phyloP scores from a whole-genome alignment of 2,329 filamentous ascomycete genomes.

The Arthrobotrys sinensis region DNA sequence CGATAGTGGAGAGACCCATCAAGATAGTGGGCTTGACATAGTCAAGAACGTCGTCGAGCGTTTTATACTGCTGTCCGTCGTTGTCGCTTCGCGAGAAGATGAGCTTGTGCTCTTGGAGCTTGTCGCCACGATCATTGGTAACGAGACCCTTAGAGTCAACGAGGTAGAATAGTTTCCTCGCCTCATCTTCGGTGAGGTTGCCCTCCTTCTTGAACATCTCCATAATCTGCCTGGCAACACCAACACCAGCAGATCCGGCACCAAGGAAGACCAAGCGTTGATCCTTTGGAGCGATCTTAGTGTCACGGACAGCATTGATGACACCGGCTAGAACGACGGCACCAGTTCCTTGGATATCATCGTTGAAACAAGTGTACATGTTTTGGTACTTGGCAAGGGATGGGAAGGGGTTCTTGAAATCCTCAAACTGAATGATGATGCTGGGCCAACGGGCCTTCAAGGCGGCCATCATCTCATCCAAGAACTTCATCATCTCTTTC shows the following conservation, averaged over 20 bases:
- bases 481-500: constrained; percentile 87
- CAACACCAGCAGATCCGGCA: constrained; percentile 93
- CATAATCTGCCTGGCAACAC: constrained; percentile 97
- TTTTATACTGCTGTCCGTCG: constrained; percentile 79
- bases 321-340: constrained; percentile 91
- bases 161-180: constrained; percentile 93
- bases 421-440: constrained; percentile 90
- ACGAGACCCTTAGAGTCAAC: constrained; percentile 98
- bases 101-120: constrained; percentile 89
- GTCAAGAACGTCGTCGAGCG: constrained; percentile 90
- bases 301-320: constrained; percentile 83
- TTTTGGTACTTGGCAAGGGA: constrained; percentile 91
- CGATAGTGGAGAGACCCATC: constrained; percentile 93
- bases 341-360: constrained; percentile 97
- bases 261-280: constrained; percentile 97
- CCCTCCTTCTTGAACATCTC: constrained; percentile 96
- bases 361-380: constrained; percentile 95
- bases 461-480: constrained; percentile 97
- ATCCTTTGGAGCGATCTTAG: constrained; percentile 86
- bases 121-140: constrained; percentile 91
- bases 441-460: constrained; percentile 81
- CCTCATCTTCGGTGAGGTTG: constrained; percentile 83
- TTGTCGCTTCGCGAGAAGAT: constrained; percentile 79
- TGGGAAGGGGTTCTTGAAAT: constrained; percentile 97
- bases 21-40: constrained; percentile 95